Conservation (phyloP, 331 rosid genomes). For the Quercus phellos region DNA sequence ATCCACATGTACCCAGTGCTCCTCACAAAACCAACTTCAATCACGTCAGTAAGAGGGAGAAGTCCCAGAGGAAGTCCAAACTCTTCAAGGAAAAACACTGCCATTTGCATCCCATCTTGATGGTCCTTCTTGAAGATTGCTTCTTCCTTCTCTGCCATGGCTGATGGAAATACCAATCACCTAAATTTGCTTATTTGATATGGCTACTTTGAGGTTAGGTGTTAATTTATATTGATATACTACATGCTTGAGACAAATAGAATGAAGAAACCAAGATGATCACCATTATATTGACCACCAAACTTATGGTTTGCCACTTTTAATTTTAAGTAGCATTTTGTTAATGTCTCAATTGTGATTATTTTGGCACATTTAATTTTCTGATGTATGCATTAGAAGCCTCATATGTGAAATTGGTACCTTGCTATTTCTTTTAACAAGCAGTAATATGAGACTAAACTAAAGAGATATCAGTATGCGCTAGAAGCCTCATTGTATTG, state of each 20-base stretch:
- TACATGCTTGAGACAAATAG: constrained; percentile 16
- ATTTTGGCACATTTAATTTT: neutral
- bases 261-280: constrained; percentile 35
- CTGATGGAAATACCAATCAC: neutral
- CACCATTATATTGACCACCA: constrained; percentile 29
- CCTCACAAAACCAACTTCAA: constrained; percentile 72
- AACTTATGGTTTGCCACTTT: neutral
- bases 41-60: constrained; percentile 58
- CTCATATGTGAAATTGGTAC: no score
- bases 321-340: neutral
- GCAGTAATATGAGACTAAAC: no score
- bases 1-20: constrained; percentile 82
- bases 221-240: constrained; percentile 8
- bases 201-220: neutral
- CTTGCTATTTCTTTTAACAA: no score
- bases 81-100: constrained; percentile 47
- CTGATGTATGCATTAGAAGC: no score
- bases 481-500: constrained; percentile 15
- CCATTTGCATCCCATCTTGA: constrained; percentile 61
- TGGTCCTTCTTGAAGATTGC: constrained; percentile 62
- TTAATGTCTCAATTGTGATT: neutral
- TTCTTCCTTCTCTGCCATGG: constrained; percentile 74
- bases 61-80: constrained; percentile 73
- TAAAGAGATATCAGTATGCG: no score
- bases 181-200: neutral